A percentile compares a stretch with the other conserved stretches of the same genome.
Evolutionary conservation across 2,329 filamentous ascomycete genomes (phyloP).

Genomic region (Diaporthe sp.): DNA sequence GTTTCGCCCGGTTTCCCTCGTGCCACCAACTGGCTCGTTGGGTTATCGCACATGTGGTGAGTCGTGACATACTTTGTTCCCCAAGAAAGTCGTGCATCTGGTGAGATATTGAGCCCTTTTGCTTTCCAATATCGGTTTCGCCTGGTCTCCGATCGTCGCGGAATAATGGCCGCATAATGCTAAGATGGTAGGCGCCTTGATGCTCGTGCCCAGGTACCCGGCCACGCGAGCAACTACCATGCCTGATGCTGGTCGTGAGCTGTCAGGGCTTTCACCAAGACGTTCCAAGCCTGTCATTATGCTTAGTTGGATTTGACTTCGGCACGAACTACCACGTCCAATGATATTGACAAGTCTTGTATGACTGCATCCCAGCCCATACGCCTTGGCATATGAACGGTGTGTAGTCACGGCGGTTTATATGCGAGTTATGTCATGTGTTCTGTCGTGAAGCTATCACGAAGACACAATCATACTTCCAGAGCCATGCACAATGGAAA

Average conservation of each 20-base stretch:
- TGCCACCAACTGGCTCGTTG: neutral
- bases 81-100: no score
- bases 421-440: neutral
- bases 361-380: neutral
- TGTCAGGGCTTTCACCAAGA: neutral
- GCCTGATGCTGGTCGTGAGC: neutral
- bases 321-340: conserved; percentile 20
- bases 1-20: conserved; percentile 19
- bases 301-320: conserved; percentile 19
- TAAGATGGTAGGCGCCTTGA: neutral
- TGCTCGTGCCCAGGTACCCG: neutral
- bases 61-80: neutral
- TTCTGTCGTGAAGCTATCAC: conserved; percentile 14
- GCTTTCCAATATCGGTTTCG: neutral
- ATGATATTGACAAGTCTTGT: neutral
- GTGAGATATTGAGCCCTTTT: neutral
- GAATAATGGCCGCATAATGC: neutral
- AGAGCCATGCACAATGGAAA: conserved; percentile 15
- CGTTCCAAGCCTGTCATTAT: conserved; percentile 22
- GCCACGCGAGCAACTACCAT: neutral
- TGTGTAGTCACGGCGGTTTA: neutral
- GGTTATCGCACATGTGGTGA: neutral
- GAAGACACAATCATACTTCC: conserved; percentile 17
- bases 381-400: conserved; percentile 4
- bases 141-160: neutral